A percentile compares a stretch with the other conserved stretches of the same genome.
Conservation (phyloP, 2,329 filamentous ascomycete genomes). For the Aspergillus ustus region DNA sequence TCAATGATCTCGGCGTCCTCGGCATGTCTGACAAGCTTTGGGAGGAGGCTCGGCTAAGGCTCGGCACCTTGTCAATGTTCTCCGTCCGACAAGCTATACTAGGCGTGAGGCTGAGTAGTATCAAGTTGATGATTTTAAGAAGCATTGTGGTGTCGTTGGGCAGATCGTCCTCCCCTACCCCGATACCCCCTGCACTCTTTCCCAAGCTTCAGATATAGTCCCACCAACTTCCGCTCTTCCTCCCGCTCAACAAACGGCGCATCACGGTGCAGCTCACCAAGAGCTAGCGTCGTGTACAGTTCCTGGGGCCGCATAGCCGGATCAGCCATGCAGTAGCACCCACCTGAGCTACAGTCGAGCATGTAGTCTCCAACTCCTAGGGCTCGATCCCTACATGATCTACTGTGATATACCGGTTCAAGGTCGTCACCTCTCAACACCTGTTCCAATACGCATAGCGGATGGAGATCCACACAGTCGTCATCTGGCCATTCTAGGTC, state of each 20-base stretch:
- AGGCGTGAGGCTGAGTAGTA: no score
- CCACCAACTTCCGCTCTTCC: not conserved
- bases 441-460: not conserved
- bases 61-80: not conserved
- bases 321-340: not conserved
- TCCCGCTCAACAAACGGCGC: not conserved
- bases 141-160: not conserved
- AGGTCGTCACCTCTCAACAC: not conserved
- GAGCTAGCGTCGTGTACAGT: not conserved
- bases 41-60: not conserved
- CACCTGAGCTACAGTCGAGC: not conserved
- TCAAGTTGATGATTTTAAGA: not conserved
- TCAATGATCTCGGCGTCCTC: not conserved
- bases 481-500: not conserved
- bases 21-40: constrained; percentile 1
- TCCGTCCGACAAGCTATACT: not conserved
- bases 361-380: not conserved
- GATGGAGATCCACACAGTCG: not conserved
- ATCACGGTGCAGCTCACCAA: not conserved
- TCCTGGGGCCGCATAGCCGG: not conserved
- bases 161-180: not conserved
- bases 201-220: not conserved
- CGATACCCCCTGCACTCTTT: not conserved
- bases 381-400: not conserved
- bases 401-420: not conserved